Base-by-base conservation (phyloP, 805 yeast genomes). In the Yamadazyma kitorensis region DNA sequence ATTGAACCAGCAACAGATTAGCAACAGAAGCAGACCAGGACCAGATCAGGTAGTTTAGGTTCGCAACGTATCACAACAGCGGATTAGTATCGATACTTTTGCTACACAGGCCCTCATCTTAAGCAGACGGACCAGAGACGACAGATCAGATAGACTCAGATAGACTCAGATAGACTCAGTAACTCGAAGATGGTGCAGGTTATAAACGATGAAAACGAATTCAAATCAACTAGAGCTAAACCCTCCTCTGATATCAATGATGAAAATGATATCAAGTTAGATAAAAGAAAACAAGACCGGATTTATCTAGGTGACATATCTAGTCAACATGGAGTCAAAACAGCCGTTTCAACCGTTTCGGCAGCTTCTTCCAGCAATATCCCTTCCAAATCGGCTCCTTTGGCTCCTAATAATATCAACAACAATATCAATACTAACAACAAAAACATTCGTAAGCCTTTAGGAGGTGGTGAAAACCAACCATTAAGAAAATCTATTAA, bases 131-230 rank as follows among this genome's bases (percentile, higher is more conserved):
- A n/a, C n/a, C n/a, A n/a, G n/a, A n/a, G n/a, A n/a, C n/a, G n/a
- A n/a, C n/a, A n/a, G n/a, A n/a, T n/a, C n/a, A n/a, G n/a, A n/a
- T n/a, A n/a, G n/a, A n/a, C n/a, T n/a, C n/a, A n/a, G n/a, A n/a
- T n/a, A n/a, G n/a, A n/a, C n/a, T n/a, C n/a, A n/a, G n/a, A n/a
- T n/a, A n/a, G n/a, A n/a, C n/a, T n/a, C n/a, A n/a, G n/a, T n/a
- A n/a, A n/a, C n/a, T n/a, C n/a, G 12, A 27, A 4, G 13, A 43
- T 43, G 47, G 44, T 36, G 14, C 42, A 43, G 29, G 33, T 43
- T 17, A 14, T 65, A 32, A 61, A 59, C 41, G 64, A 65, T 49
- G 72, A 66, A 44, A 66, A 66, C 47, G 68, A 63, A 27, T 60
- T 50, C 44, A 55, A 64, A 38, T 45, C 59, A 36, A 50, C 62